Percentiles rank a stretch among this genome's conserved stretches.
phyloP scores from a whole-genome alignment of 148 eudicot species.

The Persicaria maculosa region DNA sequence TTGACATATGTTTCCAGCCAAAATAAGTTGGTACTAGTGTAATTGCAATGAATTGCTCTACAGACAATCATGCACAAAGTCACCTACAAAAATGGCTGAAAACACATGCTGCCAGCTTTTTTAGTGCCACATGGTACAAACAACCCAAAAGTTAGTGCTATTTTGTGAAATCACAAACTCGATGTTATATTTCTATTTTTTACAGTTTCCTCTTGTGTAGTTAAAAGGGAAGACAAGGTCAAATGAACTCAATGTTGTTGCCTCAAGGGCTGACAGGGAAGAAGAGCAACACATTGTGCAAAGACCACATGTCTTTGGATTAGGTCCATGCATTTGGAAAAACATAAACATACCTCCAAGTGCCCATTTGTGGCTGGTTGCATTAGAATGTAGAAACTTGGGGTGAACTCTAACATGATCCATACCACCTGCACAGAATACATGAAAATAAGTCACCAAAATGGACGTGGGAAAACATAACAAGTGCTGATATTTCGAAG shows the following conservation, averaged over 20 bases:
- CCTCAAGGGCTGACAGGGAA: not conserved
- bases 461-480: not conserved
- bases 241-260: not conserved
- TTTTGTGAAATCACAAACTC: too few relatives aligned
- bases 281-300: not conserved
- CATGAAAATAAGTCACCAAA: not conserved
- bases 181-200: too few relatives aligned
- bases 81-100: too few relatives aligned
- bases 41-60: too few relatives aligned
- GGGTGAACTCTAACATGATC: constrained; percentile 98
- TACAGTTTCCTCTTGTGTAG: too few relatives aligned
- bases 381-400: constrained; percentile 91
- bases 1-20: too few relatives aligned
- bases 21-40: too few relatives aligned
- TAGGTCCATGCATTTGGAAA: not conserved
- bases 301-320: not conserved
- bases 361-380: constrained; percentile 97
- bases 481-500: not conserved
- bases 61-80: too few relatives aligned
- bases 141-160: too few relatives aligned
- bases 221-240: not conserved
- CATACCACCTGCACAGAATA: constrained; percentile 68
- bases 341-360: constrained; percentile 54
- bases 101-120: too few relatives aligned
- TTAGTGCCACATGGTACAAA: too few relatives aligned